A percentile compares a stretch with the other conserved stretches of the same genome.
Evolutionary conservation across 2,329 filamentous ascomycete genomes (phyloP).

Genomic region (Fusarium napiforme): DNA sequence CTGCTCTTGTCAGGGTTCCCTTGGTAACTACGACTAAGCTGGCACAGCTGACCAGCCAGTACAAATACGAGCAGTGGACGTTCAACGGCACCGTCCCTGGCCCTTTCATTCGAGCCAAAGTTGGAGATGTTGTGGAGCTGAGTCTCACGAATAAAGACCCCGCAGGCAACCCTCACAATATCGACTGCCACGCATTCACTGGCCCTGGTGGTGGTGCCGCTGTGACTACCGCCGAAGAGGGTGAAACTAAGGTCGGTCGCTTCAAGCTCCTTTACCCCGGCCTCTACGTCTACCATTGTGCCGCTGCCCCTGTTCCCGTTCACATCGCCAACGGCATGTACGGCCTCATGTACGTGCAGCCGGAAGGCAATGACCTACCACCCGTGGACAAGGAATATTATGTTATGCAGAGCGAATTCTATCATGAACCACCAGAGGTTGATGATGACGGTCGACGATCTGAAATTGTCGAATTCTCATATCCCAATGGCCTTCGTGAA

Average conservation of each 20-base stretch:
- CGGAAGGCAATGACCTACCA: constrained; percentile 5
- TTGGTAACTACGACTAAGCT: constrained; percentile 11
- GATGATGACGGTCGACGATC: constrained; percentile 21
- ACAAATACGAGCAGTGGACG: constrained; percentile 29
- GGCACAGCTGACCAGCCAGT: constrained; percentile 22
- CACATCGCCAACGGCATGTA: constrained; percentile 2
- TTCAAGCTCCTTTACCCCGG: constrained; percentile 27
- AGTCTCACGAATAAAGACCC: constrained; percentile 14
- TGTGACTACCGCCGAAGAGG: constrained; percentile 23
- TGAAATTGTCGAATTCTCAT: constrained; percentile 22
- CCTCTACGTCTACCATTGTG: constrained; percentile 19
- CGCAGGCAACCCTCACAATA: constrained; percentile 15
- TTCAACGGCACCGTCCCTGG: constrained; percentile 28
- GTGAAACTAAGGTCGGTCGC: constrained; percentile 20
- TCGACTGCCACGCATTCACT: constrained; percentile 25
- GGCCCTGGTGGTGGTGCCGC: constrained; percentile 26
- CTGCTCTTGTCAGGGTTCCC: neutral
- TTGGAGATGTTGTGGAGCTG: constrained; percentile 22
- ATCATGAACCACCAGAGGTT: constrained; percentile 23
- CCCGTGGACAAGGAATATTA: constrained; percentile 26
- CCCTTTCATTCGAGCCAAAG: constrained; percentile 18
- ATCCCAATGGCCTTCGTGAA: constrained; percentile 12
- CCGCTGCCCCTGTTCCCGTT: neutral
- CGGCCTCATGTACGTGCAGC: constrained; percentile 22
- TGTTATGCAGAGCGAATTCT: constrained; percentile 33